Evolutionary conservation across 1,284 basidiomycete species (phyloP), one percentile per base, ranked within the genome.

Genomic region (Ceratobasidium sp.): DNA sequence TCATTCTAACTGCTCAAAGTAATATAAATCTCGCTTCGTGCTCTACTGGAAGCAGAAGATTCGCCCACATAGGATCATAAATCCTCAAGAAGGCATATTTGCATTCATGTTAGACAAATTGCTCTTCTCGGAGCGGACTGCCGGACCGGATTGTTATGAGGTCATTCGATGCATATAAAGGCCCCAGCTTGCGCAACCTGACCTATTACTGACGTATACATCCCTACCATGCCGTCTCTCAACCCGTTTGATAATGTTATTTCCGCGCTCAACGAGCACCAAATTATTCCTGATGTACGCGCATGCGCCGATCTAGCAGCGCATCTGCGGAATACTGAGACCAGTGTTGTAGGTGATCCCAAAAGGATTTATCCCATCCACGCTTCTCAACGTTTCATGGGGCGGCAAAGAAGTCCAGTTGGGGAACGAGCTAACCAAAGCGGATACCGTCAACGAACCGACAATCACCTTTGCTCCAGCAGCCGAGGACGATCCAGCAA

Each of bases 251-350:
- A 74, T 26, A 83, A 85, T 50, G 84, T 91, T 20, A 81, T 85
- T 13, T 56, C 81, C 54, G 82, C 86, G 4, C 85, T 91, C 77
- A 82, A 85, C 78, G 81, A 83, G 38, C 85, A 86, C 20, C 82
- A 86, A n/a, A 84, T 92, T 78, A 88, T 91, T 66, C 89, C 90
- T 2, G 89, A 91, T 79, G 86, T 91, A 40, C 1, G 71, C n/a
- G 13, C 33, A 12, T 2, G 4, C 15, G 28, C 28, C 13, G 15
- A 2, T 9, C 6, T 10, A 28, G 38, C 50, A 38, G n/a, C n/a
- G n/a, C n/a, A 17, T 26, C 42, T 38, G 23, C 26, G 9, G 7
- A 9, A 12, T 28, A 28, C 70, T 73, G 28, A 50, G 20, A 33
- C 4, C 17, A 20, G 33, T 20, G 3, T 17, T 15, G 26, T 40